A percentile compares a stretch with the other conserved stretches of the same genome.
Evolutionary conservation across 768 basidiomycete species (phyloP).

Genomic region (Botryobasidium botryosum): DNA sequence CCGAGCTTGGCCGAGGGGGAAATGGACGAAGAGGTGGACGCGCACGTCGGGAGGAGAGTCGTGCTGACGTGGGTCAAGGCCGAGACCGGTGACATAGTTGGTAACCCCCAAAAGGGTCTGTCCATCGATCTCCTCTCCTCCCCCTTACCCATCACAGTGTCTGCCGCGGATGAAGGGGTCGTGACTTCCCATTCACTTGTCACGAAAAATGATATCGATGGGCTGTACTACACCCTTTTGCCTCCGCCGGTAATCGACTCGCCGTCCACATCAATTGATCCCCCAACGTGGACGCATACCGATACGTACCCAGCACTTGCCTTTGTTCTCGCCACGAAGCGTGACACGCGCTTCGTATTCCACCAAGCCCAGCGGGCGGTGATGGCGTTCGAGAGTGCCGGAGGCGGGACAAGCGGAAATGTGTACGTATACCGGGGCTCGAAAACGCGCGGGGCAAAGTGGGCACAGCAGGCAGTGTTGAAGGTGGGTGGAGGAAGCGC

Average conservation of each 20-base stretch:
- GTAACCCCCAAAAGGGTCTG: constrained; percentile 21
- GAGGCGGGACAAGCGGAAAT: constrained; percentile 53
- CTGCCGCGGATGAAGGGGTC: too few relatives aligned
- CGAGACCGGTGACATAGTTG: constrained; percentile 18
- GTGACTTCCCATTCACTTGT: constrained; percentile 28
- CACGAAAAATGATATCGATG: constrained; percentile 59
- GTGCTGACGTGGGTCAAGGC: constrained; percentile 53
- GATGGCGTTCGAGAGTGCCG: constrained; percentile 55
- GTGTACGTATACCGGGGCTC: constrained; percentile 68
- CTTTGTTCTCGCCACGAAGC: constrained; percentile 88
- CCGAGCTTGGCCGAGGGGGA: constrained; percentile 79
- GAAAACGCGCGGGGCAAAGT: constrained; percentile 28
- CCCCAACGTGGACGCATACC: constrained; percentile 44
- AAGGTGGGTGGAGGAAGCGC: constrained; percentile 48
- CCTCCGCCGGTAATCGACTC: constrained; percentile 10
- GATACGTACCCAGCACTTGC: constrained; percentile 81
- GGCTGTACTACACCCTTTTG: constrained; percentile 34
- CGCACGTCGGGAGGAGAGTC: constrained; percentile 46
- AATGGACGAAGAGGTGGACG: constrained; percentile 79
- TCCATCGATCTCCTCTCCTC: constrained; percentile 37
- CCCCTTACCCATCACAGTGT: constrained; percentile 32
- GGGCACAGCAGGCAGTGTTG: constrained; percentile 72
- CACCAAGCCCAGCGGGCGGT: constrained; percentile 43
- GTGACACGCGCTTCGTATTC: constrained; percentile 73
- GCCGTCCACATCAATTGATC: constrained; percentile 1